Base-by-base conservation (phyloP, 2,329 filamentous ascomycete species). In the Endoconidiophora polonica region DNA sequence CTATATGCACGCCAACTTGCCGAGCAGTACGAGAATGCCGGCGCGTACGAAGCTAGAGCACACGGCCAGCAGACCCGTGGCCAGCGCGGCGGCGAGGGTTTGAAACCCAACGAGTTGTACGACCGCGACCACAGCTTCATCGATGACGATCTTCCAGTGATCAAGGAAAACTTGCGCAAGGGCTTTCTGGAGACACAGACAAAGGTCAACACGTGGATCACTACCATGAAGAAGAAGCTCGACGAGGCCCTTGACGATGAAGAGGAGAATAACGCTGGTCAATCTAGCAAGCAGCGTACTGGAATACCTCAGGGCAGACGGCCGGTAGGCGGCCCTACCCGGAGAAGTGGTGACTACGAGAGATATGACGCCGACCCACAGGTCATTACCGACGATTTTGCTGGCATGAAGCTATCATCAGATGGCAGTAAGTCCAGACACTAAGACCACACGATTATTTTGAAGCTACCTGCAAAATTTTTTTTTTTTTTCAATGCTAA, bases 291-390 rank as follows among this genome's bases (percentile, higher is more conserved):
- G 16, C 46, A 47, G 38, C 39, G 42, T 26, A 39, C 23, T 5
- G 52, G 52, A 23, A 44, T 41, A 24, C 43, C 40, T 9, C 52
- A 66, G 68, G 49, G 63, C 60, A 22, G 77, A 53, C 72, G 75
- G 47, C 77, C 73, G 49, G 24, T 24, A 12, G 76, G 74, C 10
- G 80, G 84, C 56, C 64, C 70, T 44, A 73, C 73, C 54, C 73
- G 82, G 57, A 76, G 83, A 58, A 94, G 88, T 62, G 82, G 82
- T 39, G 90, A 96, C 62, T 86, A 88, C 55, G 83, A 88, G 58
- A 80, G 86, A 52, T 98, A 98, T 61, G 91, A 98, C 63, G 87
- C 88, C 24, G 91, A 98, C 62, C 91, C 90, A 26, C 79, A 88
- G 61, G 78, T 96, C 37, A 71, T 98, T 29, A 80, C 81, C 54